Conservation (phyloP, 2,329 filamentous ascomycete genomes). For the Tolypocladium inflatum region DNA sequence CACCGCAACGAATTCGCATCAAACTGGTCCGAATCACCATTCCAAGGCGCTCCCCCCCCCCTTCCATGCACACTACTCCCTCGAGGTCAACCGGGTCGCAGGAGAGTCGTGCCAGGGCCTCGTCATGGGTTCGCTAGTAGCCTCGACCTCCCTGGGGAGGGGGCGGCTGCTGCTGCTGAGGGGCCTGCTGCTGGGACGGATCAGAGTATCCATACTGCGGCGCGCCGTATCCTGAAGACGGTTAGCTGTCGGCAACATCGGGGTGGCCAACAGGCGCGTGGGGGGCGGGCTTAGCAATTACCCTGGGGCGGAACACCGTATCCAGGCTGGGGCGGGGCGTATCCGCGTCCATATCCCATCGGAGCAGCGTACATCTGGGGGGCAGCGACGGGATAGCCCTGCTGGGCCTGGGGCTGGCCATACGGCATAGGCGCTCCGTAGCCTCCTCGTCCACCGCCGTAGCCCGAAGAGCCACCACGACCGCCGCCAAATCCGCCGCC, state of each 20-base stretch:
- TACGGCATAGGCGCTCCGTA: slow-evolving; percentile 32
- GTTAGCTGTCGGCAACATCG: slow-evolving; percentile 4
- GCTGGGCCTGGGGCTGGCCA: slow-evolving; percentile 26
- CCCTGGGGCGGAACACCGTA: slow-evolving; percentile 32
- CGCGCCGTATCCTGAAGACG: slow-evolving; percentile 22
- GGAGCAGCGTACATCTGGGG: slow-evolving; percentile 26
- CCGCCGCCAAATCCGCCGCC: slow-evolving; percentile 21
- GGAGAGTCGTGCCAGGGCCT: not conserved
- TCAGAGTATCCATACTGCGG: slow-evolving; percentile 34
- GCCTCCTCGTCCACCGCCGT: slow-evolving; percentile 33
- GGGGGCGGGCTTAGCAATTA: slow-evolving; percentile 10
- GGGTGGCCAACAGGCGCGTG: not conserved
- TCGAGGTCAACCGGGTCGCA: not conserved
- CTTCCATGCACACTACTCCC: not conserved
- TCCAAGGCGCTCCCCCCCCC: not conserved
- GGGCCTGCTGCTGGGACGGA: slow-evolving; percentile 11
- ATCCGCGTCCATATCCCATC: slow-evolving; percentile 27
- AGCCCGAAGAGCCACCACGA: slow-evolving; percentile 27
- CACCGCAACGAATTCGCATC: not conserved
- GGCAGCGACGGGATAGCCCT: slow-evolving; percentile 21
- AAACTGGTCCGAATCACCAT: not conserved
- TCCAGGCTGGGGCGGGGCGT: slow-evolving; percentile 21
- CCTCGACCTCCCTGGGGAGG: slow-evolving; percentile 12
- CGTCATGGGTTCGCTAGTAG: slow-evolving; percentile 7
- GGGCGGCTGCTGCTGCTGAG: slow-evolving; percentile 8